Percentiles rank a stretch among this genome's conserved stretches.
phyloP scores from a whole-genome alignment of 768 basidiomycete genomes.

The Epithele typhae region DNA sequence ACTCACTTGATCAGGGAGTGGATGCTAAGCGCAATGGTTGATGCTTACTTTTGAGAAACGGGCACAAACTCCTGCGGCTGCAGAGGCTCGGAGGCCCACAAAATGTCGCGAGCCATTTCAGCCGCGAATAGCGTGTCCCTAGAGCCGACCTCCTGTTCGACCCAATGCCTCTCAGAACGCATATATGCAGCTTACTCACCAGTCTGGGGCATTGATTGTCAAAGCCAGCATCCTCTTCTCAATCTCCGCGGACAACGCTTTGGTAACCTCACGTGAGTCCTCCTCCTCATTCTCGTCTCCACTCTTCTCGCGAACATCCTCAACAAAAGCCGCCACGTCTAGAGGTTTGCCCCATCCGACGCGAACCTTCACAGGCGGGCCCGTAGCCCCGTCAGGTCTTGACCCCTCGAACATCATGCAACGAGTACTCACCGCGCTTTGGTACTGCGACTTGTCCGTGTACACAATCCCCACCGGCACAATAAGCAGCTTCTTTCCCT shows the following conservation, averaged over 20 bases:
- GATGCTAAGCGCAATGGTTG: no score
- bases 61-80: constrained; percentile 82
- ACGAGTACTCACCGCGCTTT: constrained; percentile 65
- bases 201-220: constrained; percentile 91
- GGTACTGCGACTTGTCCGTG: constrained; percentile 91
- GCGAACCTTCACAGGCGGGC: constrained; percentile 43
- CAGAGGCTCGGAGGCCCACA: constrained; percentile 72
- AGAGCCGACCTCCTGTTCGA: no score
- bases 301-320: constrained; percentile 55
- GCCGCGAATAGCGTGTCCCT: constrained; percentile 89
- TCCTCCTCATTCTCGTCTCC: background rate
- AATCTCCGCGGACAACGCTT: constrained; percentile 73
- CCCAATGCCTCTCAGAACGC: no score
- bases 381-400: background rate
- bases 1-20: no score
- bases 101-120: constrained; percentile 83
- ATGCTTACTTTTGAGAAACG: no score
- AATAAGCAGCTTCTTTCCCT: constrained; percentile 34
- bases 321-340: constrained; percentile 62
- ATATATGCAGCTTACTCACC: constrained; percentile 45
- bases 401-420: background rate
- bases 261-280: constrained; percentile 71
- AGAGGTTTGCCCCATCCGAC: constrained; percentile 81
- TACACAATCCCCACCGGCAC: constrained; percentile 90
- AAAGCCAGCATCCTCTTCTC: constrained; percentile 63